Evolutionary conservation across 495 filamentous ascomycete genomes (phyloP).

Genomic region (Entonaema liquescens): DNA sequence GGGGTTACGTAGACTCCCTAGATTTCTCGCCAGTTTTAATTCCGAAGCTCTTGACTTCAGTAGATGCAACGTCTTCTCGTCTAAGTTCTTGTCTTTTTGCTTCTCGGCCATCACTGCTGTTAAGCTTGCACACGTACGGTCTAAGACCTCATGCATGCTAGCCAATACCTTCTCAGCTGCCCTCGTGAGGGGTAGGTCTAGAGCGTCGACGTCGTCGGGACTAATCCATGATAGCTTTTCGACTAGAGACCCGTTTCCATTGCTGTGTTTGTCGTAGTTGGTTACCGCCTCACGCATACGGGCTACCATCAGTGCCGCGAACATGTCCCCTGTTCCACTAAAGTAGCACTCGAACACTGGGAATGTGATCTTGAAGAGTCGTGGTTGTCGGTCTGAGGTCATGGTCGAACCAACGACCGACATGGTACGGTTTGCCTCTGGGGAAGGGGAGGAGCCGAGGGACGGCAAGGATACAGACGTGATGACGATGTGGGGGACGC

Average conservation of each 20-base stretch:
- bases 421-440: conserved; percentile 57
- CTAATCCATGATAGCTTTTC: conserved; percentile 71
- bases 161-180: conserved; percentile 88
- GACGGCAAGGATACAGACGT: conserved; percentile 75
- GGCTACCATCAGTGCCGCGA: conserved; percentile 87
- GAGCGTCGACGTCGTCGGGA: conserved; percentile 69
- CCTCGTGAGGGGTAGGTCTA: conserved; percentile 80
- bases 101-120: conserved; percentile 43
- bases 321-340: conserved; percentile 97
- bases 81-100: conserved; percentile 50
- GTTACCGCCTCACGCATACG: conserved; percentile 84
- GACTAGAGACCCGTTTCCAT: conserved; percentile 51
- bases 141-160: conserved; percentile 88
- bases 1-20: conserved; percentile 70
- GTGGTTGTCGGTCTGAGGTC: conserved; percentile 68
- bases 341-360: conserved; percentile 92
- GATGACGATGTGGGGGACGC: conserved; percentile 89
- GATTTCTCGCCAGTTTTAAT: conserved; percentile 78
- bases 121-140: conserved; percentile 76
- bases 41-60: conserved; percentile 79
- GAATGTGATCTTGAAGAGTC: conserved; percentile 83
- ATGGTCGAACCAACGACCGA: conserved; percentile 82
- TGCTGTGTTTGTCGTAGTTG: conserved; percentile 10
- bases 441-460: conserved; percentile 42
- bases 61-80: conserved; percentile 70